Conservation (phyloP, 2,329 filamentous ascomycete genomes). For the Colletotrichum tamarilloi region DNA sequence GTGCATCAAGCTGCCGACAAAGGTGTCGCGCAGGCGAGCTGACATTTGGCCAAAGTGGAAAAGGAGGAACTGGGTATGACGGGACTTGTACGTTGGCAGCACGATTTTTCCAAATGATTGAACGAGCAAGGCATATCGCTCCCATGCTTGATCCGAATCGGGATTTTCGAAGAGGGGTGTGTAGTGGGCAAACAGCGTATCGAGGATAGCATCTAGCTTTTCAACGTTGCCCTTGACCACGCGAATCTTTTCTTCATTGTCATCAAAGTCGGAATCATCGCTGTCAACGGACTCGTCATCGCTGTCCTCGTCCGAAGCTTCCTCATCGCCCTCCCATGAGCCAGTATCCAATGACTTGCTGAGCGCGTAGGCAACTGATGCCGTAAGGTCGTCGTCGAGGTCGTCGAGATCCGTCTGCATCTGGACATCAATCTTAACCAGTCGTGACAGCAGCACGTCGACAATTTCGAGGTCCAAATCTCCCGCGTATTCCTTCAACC, state of each 20-base stretch:
- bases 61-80: slow-evolving; percentile 93
- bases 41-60: slow-evolving; percentile 95
- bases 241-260: slow-evolving; percentile 72
- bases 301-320: slow-evolving; percentile 70
- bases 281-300: slow-evolving; percentile 78
- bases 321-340: slow-evolving; percentile 63
- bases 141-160: slow-evolving; percentile 74
- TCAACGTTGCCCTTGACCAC: slow-evolving; percentile 83
- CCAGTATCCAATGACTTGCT: slow-evolving; percentile 50
- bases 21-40: slow-evolving; percentile 81
- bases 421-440: slow-evolving; percentile 95
- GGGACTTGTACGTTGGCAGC: slow-evolving; percentile 88
- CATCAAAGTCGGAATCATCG: slow-evolving; percentile 75
- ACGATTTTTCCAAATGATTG: slow-evolving; percentile 90
- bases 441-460: slow-evolving; percentile 82
- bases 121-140: slow-evolving; percentile 82
- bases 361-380: slow-evolving; percentile 72
- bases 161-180: slow-evolving; percentile 77
- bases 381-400: slow-evolving; percentile 86
- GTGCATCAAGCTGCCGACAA: slow-evolving; percentile 81
- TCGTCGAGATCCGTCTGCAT: slow-evolving; percentile 95
- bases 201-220: slow-evolving; percentile 92
- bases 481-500: slow-evolving; percentile 80
- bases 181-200: slow-evolving; percentile 88
- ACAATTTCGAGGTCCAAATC: slow-evolving; percentile 84